Evolutionary conservation across 2,329 filamentous ascomycete genomes (phyloP).

Genomic region (Penicillium griseofulvum): DNA sequence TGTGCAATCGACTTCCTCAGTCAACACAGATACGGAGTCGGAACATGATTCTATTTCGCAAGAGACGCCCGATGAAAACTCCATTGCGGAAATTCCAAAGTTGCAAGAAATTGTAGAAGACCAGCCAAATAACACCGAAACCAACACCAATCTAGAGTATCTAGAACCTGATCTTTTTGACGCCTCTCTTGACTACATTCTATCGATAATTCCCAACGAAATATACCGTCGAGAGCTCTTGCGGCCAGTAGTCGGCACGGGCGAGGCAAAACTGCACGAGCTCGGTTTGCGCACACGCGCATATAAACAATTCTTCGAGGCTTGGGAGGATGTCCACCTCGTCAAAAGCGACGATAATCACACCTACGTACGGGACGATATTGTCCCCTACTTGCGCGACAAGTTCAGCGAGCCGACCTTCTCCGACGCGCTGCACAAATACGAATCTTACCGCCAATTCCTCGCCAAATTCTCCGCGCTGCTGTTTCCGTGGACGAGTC

Average conservation of each 20-base stretch:
- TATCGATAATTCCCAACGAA: neutral
- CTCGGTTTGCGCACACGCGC: neutral
- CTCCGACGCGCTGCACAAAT: neutral
- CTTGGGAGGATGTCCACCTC: neutral
- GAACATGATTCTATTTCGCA: neutral
- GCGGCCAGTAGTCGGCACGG: neutral
- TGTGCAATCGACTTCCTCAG: neutral
- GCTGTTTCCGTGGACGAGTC: neutral
- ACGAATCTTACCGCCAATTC: neutral
- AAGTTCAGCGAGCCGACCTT: neutral
- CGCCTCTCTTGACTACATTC: neutral
- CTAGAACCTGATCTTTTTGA: neutral
- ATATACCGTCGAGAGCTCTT: neutral
- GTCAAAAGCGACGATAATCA: neutral
- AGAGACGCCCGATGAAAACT: neutral
- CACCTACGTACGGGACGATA: neutral
- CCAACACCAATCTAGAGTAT: neutral
- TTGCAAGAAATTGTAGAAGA: neutral
- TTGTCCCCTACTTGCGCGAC: neutral
- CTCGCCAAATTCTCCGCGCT: neutral
- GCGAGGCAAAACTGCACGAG: neutral
- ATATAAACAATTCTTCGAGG: neutral
- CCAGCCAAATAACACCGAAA: neutral
- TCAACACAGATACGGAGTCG: neutral
- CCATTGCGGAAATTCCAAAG: neutral